Evolutionary conservation across 768 basidiomycete genomes (phyloP).

Genomic region (Astraeus odoratus): DNA sequence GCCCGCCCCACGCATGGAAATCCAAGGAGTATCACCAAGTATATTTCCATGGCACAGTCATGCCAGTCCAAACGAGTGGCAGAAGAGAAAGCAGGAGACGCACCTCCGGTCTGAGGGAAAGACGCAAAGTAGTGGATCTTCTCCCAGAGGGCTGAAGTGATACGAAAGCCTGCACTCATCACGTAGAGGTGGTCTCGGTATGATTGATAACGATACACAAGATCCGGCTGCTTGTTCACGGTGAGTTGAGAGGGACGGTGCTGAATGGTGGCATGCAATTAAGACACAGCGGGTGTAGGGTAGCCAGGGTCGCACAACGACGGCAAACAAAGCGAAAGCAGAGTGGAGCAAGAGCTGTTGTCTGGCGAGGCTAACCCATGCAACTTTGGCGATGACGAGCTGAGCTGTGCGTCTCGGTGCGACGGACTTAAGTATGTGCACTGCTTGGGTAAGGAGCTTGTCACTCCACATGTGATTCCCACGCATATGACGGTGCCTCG

Average conservation of each 20-base stretch:
- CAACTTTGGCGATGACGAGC: background rate
- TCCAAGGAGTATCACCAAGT: too few species aligned
- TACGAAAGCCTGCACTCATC: constrained; percentile 53
- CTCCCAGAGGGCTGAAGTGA: constrained; percentile 78
- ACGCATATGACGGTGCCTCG: too few species aligned
- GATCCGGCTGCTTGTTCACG: background rate
- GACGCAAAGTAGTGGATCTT: constrained; percentile 86
- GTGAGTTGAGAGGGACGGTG: background rate
- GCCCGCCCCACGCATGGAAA: too few species aligned
- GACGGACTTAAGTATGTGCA: background rate
- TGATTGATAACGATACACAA: background rate
- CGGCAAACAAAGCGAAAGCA: background rate
- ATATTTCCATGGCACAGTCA: too few species aligned
- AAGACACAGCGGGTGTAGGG: background rate
- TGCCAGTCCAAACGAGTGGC: too few species aligned
- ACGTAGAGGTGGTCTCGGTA: background rate
- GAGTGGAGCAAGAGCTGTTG: background rate
- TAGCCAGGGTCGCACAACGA: background rate
- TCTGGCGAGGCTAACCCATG: background rate
- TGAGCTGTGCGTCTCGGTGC: background rate
- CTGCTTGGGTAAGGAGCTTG: background rate
- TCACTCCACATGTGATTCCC: background rate
- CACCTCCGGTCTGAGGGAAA: constrained; percentile 89
- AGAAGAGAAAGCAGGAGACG: constrained; percentile 15
- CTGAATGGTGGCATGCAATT: background rate